Evolutionary conservation across 768 basidiomycete genomes (phyloP).

Genomic region (Collybiopsis confluens): DNA sequence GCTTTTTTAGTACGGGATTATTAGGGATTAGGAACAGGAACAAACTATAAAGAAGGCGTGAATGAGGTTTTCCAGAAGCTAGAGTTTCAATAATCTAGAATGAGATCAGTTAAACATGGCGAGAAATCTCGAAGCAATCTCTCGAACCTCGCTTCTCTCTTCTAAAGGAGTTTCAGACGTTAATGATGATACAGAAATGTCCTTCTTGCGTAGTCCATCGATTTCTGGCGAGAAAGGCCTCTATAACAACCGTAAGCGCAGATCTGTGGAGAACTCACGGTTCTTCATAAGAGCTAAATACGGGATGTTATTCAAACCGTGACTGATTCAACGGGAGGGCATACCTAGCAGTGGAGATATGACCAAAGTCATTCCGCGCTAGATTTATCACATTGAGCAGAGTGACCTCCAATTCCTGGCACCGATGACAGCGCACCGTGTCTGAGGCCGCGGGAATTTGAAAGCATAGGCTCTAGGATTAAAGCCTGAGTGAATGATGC

Average conservation of each 20-base stretch:
- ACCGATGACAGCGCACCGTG: conserved; percentile 32
- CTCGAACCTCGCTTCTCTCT: conserved; percentile 52
- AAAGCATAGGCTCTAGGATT: conserved; percentile 73
- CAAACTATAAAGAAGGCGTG: conserved; percentile 71
- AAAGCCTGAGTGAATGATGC: not conserved
- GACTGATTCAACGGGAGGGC: conserved; percentile 12
- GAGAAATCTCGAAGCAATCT: not conserved
- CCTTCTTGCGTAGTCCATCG: conserved; percentile 47
- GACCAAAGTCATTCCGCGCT: conserved; percentile 71
- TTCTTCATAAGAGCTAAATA: conserved; percentile 74
- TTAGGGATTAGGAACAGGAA: not conserved
- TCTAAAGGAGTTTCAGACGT: conserved; percentile 57
- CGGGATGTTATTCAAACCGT: not conserved
- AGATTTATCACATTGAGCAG: not conserved
- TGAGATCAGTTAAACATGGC: not conserved
- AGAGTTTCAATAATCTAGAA: conserved; percentile 60
- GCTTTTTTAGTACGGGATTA: not conserved
- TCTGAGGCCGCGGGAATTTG: conserved; percentile 75
- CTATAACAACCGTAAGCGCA: not conserved
- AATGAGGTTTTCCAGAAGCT: conserved; percentile 49
- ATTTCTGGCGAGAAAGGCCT: conserved; percentile 45
- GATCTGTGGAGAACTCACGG: conserved; percentile 41
- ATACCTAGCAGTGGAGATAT: conserved; percentile 74
- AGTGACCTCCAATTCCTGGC: not conserved
- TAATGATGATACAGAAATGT: conserved; percentile 56